These are phyloP conservation scores for Fusarium oxysporum DNA, from an alignment of 2,329 filamentous ascomycete genomes.

Conservation along the genomic window DNA sequence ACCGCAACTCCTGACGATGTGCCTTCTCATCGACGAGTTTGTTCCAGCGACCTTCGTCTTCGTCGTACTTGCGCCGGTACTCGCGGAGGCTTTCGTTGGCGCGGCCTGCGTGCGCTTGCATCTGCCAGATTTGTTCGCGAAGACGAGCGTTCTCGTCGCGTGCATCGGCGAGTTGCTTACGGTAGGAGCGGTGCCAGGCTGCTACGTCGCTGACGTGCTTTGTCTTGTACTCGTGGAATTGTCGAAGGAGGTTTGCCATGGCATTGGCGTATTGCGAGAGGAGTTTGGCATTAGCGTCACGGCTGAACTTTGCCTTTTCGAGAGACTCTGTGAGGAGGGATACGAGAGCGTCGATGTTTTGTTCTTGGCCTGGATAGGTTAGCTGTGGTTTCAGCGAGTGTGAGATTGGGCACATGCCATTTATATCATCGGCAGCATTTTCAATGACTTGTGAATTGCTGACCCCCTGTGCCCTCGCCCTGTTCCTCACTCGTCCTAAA, in stretches of 20 bases:
- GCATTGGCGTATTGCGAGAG: constrained; percentile 69
- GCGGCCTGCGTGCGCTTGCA: constrained; percentile 69
- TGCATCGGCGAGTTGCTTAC: constrained; percentile 72
- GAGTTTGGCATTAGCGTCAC: constrained; percentile 70
- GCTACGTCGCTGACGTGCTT: constrained; percentile 71
- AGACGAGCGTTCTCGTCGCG: constrained; percentile 72
- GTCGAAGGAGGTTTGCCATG: constrained; percentile 68
- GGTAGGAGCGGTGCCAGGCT: constrained; percentile 75
- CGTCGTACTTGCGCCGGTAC: constrained; percentile 68
- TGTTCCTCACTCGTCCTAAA: constrained; percentile 69
- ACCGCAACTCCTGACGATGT: constrained; percentile 68
- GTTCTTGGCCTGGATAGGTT: constrained; percentile 61
- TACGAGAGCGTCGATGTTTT: constrained; percentile 70
- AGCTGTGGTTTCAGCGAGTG: background rate
- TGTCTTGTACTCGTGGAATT: constrained; percentile 74
- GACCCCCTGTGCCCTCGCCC: constrained; percentile 63
- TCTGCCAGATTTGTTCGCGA: constrained; percentile 74
- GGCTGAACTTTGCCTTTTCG: constrained; percentile 69
- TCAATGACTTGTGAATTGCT: constrained; percentile 70
- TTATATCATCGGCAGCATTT: constrained; percentile 66
- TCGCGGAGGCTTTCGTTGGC: constrained; percentile 69
- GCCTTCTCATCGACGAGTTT: constrained; percentile 64
- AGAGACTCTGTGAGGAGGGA: constrained; percentile 71
- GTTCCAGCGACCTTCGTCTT: constrained; percentile 66
- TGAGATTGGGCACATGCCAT: constrained; percentile 56